Percentiles rank a stretch among this genome's conserved stretches.
phyloP scores from a whole-genome alignment of 225 moss, liverwort and hornwort genomes.

The Polytrichum commune region DNA sequence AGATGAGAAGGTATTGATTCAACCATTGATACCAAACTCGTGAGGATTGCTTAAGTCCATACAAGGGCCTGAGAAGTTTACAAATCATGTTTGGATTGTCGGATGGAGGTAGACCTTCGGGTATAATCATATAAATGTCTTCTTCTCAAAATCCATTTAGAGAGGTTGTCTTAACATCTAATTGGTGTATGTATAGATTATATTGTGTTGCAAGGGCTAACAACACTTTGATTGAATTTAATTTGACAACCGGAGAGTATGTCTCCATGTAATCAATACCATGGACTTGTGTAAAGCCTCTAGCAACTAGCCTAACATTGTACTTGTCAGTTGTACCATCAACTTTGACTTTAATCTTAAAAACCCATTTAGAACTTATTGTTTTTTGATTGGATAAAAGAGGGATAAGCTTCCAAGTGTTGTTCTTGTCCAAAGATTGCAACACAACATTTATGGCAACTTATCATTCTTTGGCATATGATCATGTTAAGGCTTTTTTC shows the following conservation, averaged over 20 bases:
- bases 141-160: not conserved
- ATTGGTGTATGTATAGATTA: not conserved
- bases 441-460: too few species aligned
- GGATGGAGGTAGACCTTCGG: not conserved
- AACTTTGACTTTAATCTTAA: too few species aligned
- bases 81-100: not conserved
- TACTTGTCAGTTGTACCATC: not conserved
- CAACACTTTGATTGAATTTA: not conserved
- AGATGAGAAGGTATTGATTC: not conserved
- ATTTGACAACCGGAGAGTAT: not conserved
- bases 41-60: slow-evolving; percentile 1
- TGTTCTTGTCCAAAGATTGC: too few species aligned
- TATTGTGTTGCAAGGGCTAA: not conserved
- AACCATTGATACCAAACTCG: not conserved
- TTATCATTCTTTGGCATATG: too few species aligned
- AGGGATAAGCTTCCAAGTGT: too few species aligned
- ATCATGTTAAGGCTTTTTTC: too few species aligned
- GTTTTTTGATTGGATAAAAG: too few species aligned
- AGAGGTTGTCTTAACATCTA: slow-evolving; percentile 1
- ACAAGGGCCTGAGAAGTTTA: not conserved
- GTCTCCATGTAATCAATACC: not conserved
- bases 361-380: too few species aligned
- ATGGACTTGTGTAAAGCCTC: not conserved
- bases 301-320: not conserved
- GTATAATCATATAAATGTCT: not conserved